These are phyloP conservation scores for Tricholoma bakamatsutake DNA, from an alignment of 768 basidiomycete genomes.

Conservation along the genomic window DNA sequence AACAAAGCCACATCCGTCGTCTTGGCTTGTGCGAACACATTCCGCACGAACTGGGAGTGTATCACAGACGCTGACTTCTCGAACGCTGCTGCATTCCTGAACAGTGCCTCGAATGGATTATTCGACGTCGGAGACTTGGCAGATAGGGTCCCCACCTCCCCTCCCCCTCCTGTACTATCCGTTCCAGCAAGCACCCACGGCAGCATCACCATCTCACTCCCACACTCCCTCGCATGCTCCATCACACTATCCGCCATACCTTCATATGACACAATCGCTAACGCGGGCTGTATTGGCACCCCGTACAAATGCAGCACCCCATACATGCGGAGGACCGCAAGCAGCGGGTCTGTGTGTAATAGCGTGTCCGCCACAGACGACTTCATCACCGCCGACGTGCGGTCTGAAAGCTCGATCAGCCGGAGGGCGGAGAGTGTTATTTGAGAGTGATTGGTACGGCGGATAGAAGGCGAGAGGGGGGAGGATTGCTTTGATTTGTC, in stretches of 20 bases:
- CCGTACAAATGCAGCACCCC: slow-evolving; percentile 54
- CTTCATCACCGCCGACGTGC: slow-evolving; percentile 84
- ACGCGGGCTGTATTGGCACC: slow-evolving; percentile 53
- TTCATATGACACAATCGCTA: slow-evolving; percentile 74
- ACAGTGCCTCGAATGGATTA: slow-evolving; percentile 73
- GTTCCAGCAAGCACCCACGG: slow-evolving; percentile 63
- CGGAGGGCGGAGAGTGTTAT: slow-evolving; percentile 60
- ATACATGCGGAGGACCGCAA: slow-evolving; percentile 73
- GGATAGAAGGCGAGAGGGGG: slow-evolving; percentile 3
- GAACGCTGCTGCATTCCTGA: slow-evolving; percentile 26
- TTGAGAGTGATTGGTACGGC: neutral
- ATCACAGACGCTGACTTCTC: slow-evolving; percentile 44
- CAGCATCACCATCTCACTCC: slow-evolving; percentile 71
- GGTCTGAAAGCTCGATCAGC: slow-evolving; percentile 81
- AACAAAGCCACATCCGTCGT: slow-evolving; percentile 77
- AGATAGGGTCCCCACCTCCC: slow-evolving; percentile 9
- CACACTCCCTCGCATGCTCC: slow-evolving; percentile 54
- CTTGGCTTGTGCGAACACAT: slow-evolving; percentile 62
- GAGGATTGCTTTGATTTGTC: neutral
- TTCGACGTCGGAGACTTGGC: slow-evolving; percentile 17
- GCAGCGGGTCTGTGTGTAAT: slow-evolving; percentile 64
- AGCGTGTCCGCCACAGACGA: slow-evolving; percentile 67
- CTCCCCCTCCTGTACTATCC: slow-evolving; percentile 2
- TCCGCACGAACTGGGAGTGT: slow-evolving; percentile 82
- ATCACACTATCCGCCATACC: slow-evolving; percentile 65